Conservation (phyloP, 139 green algal genomes). For the Coelastrella sp. region DNA sequence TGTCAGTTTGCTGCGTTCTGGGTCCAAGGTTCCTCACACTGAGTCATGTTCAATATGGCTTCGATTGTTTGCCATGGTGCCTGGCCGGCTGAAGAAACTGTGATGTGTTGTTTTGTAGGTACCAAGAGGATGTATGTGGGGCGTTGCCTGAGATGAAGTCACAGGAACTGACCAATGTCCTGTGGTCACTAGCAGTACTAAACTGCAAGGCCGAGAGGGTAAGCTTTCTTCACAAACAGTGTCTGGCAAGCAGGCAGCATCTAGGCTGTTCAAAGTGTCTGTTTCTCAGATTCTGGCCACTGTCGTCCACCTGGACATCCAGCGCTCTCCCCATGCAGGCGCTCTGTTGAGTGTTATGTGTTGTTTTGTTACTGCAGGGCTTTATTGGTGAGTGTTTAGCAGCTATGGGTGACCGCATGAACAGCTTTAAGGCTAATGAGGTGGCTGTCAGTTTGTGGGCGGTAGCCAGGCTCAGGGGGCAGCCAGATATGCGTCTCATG, state of each 20-base stretch:
- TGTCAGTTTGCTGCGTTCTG: too few species aligned
- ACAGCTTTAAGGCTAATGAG: constrained; percentile 34
- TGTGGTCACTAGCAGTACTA: constrained; percentile 47
- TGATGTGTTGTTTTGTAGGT: not conserved
- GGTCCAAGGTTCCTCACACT: too few species aligned
- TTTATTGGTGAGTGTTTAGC: constrained; percentile 4
- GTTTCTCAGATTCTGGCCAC: too few species aligned
- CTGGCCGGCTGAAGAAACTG: not conserved
- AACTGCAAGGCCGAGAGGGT: constrained; percentile 42
- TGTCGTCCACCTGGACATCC: too few species aligned
- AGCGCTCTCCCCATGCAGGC: too few species aligned
- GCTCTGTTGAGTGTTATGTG: too few species aligned
- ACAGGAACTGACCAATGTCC: constrained; percentile 32
- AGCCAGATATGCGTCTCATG: constrained; percentile 23
- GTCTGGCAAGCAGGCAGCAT: too few species aligned
- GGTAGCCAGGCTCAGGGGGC: constrained; percentile 22
- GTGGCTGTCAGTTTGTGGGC: constrained; percentile 44
- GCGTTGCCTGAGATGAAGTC: constrained; percentile 1
- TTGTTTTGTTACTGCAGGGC: not conserved
- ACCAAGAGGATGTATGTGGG: constrained; percentile 23
- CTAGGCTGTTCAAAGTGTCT: too few species aligned
- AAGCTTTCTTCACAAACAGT: not conserved
- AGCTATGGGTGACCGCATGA: constrained; percentile 1
- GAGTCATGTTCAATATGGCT: too few species aligned
- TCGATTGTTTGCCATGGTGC: too few species aligned